A percentile compares a stretch with the other conserved stretches of the same genome.
phyloP scores from a whole-genome alignment of 257 asterid genomes.

The Perilla frutescens region DNA sequence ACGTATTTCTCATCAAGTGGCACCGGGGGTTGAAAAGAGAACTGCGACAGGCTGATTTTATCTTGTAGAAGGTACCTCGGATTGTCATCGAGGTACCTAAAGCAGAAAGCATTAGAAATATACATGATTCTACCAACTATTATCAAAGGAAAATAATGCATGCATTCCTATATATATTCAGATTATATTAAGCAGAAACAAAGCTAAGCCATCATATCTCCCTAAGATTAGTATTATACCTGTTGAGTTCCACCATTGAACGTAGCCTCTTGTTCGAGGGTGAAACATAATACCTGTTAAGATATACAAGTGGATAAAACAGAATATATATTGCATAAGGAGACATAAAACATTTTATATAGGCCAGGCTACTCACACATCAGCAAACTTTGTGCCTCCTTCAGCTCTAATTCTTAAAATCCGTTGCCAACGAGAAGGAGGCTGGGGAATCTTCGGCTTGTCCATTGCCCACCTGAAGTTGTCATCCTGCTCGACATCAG shows the following conservation, averaged over 20 bases:
- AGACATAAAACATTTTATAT: neutral
- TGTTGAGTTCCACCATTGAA: constrained; percentile 45
- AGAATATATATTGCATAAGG: neutral
- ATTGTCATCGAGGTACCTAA: constrained; percentile 62
- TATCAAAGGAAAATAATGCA: too few relatives aligned
- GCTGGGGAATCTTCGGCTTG: constrained; percentile 45
- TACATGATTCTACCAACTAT: too few relatives aligned
- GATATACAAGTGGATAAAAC: neutral
- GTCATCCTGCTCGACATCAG: constrained; percentile 44
- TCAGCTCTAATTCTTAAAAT: constrained; percentile 48
- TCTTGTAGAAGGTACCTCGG: constrained; percentile 45
- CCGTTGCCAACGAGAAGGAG: constrained; percentile 56
- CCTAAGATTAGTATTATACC: constrained; percentile 18
- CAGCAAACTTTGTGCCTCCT: constrained; percentile 60
- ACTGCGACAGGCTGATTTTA: constrained; percentile 49
- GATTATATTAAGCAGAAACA: too few relatives aligned
- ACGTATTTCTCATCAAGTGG: constrained; percentile 63
- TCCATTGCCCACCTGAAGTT: constrained; percentile 55
- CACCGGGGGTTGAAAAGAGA: constrained; percentile 73
- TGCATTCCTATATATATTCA: too few relatives aligned
- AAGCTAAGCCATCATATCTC: too few relatives aligned
- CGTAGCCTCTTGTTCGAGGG: constrained; percentile 48
- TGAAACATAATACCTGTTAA: constrained; percentile 43
- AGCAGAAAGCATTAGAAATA: neutral
- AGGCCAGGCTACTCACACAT: constrained; percentile 44